These are phyloP conservation scores for Karstenula rhodostoma DNA, from an alignment of 2,329 filamentous ascomycete genomes.

Conservation along the genomic window DNA sequence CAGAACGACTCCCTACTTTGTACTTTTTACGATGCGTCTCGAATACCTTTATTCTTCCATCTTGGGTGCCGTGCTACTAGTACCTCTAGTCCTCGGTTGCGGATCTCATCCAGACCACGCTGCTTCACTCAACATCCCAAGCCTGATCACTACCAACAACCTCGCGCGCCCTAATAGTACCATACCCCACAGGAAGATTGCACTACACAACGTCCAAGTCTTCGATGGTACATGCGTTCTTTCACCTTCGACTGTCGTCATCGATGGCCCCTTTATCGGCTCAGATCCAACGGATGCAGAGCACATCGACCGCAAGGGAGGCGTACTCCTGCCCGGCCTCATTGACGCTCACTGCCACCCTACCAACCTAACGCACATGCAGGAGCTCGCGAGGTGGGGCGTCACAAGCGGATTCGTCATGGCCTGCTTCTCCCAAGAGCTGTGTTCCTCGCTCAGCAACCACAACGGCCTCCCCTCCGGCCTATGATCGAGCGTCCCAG, in stretches of 20 bases:
- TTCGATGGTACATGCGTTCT: slow-evolving; percentile 15
- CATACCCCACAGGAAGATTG: neutral
- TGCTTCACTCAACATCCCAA: neutral
- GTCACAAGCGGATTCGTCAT: slow-evolving; percentile 23
- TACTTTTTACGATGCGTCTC: neutral
- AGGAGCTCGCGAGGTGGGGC: slow-evolving; percentile 20
- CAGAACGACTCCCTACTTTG: neutral
- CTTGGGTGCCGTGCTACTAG: neutral
- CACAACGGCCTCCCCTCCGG: slow-evolving; percentile 6
- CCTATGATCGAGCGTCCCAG: neutral
- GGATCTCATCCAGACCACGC: neutral
- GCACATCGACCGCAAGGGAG: slow-evolving; percentile 21
- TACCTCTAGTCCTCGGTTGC: neutral
- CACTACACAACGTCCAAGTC: slow-evolving; percentile 16
- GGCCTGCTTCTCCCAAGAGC: slow-evolving; percentile 8
- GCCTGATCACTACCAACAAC: slow-evolving; percentile 2
- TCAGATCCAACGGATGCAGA: slow-evolving; percentile 1
- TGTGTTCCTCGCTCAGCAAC: slow-evolving; percentile 8
- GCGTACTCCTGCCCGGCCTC: slow-evolving; percentile 26
- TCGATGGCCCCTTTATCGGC: slow-evolving; percentile 13
- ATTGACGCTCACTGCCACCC: slow-evolving; percentile 28
- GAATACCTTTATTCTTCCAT: neutral
- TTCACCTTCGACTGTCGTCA: slow-evolving; percentile 13
- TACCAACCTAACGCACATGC: slow-evolving; percentile 13
- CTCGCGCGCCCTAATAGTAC: neutral